Base-by-base conservation (phyloP, 1,284 basidiomycete genomes). In the Caloboletus firmus region DNA sequence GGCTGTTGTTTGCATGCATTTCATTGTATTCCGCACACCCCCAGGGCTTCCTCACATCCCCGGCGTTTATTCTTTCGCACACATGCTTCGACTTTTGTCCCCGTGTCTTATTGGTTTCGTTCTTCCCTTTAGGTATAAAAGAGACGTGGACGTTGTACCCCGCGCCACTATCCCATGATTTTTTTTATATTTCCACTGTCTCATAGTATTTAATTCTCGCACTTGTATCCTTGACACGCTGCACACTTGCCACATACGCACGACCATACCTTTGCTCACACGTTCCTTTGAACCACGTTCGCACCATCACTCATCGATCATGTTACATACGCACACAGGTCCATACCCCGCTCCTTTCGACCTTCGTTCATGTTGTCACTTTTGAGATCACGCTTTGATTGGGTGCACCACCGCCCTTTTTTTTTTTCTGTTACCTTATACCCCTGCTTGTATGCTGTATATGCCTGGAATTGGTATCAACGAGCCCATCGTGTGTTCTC, bases 151-250 rank as follows among this genome's bases (percentile, higher is more conserved):
- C 62, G 49, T 62, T 62, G 40, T 64, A 45, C 39, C 43, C 24
- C 42, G 40, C 50, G 35, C 48, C 39, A 13, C 28, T 30, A 41
- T 54, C 45, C 44, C 54, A 18, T 18, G n/a, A 36, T 15, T 39
- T 28, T 18, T 45, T 26, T 39, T 18, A 6, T 22, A 0, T 43
- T 51, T 49, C 37, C 22, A 12, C 6, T 64, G 65, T 64, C 37
- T 51, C 58, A 65, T 67, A 66, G 22, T 67, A 68, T 64, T 66
- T 64, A 68, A 62, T 64, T 62, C 48, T 37, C 56, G 55, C 65
- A 64, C 42, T 35, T 64, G 63, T 64, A 64, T 49, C 59, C 55
- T 63, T 45, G 49, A 36, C 64, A 62, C 32, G 49, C 52, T 60
- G 45, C 54, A 54, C 37, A 30, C 18, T 50, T 24, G 26, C 36